Evolutionary conservation across 148 eudicot species (phyloP).

Genomic region (Amaranthus hypochondriacus): DNA sequence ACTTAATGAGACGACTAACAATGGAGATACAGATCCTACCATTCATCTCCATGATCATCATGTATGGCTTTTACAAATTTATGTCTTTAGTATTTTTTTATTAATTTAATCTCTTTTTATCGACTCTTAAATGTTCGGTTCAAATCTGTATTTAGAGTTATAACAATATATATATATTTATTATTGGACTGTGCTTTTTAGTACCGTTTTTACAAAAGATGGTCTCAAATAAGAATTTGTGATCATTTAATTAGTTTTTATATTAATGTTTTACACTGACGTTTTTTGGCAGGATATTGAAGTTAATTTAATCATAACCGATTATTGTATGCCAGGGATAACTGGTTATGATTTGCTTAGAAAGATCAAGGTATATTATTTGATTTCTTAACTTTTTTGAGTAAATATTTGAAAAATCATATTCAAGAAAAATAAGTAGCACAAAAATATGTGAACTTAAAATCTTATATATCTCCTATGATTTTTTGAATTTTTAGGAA

Average conservation of each 20-base stretch:
- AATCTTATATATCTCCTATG: background rate
- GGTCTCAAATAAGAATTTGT: background rate
- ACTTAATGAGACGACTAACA: constrained; percentile 26
- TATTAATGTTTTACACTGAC: background rate
- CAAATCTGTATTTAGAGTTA: too few species aligned
- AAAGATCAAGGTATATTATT: constrained; percentile 48
- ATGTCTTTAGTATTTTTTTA: background rate
- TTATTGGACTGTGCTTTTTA: too few species aligned
- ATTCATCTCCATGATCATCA: constrained; percentile 15
- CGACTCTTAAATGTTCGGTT: too few species aligned
- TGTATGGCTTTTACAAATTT: constrained; percentile 3
- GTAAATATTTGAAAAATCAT: background rate
- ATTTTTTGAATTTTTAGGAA: constrained; percentile 33
- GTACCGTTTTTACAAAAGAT: too few species aligned
- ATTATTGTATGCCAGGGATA: constrained; percentile 67
- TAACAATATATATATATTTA: too few species aligned
- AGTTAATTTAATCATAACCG: constrained; percentile 57
- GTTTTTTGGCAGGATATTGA: constrained; percentile 34
- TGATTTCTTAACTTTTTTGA: background rate
- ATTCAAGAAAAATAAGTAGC: too few species aligned
- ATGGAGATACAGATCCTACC: constrained; percentile 5
- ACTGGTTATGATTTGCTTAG: constrained; percentile 61
- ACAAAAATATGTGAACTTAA: too few species aligned
- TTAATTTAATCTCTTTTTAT: background rate
- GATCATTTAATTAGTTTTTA: background rate